A percentile compares a stretch with the other conserved stretches of the same genome.
Conservation (phyloP, 75 land plant species). For the Ceratopteris richardii region DNA sequence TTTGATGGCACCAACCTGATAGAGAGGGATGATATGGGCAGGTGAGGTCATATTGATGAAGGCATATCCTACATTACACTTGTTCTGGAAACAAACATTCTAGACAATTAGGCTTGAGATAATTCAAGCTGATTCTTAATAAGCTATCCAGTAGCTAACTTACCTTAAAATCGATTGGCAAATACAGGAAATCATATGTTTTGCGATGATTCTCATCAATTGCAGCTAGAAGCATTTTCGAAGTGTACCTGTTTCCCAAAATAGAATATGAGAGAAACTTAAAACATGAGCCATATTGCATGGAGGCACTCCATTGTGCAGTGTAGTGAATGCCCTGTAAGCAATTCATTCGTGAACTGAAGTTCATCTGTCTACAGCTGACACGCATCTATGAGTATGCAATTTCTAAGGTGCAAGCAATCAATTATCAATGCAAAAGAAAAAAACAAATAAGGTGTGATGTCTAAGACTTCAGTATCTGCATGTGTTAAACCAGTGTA, state of each 20-base stretch:
- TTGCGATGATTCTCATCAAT: slow-evolving; percentile 32
- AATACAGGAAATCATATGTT: slow-evolving; percentile 37
- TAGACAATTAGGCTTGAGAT: not conserved
- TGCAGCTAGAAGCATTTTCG: slow-evolving; percentile 46
- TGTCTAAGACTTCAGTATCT: no score
- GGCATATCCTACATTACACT: slow-evolving; percentile 54
- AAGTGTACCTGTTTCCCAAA: slow-evolving; percentile 52
- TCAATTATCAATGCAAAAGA: no score
- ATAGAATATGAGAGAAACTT: no score
- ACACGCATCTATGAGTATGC: no score
- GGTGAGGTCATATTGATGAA: slow-evolving; percentile 50
- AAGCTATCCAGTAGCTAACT: not conserved
- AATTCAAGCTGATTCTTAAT: not conserved
- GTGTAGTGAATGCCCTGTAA: no score
- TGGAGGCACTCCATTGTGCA: no score
- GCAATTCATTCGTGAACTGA: no score
- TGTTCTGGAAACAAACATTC: slow-evolving; percentile 50
- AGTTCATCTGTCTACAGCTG: no score
- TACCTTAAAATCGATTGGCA: slow-evolving; percentile 56
- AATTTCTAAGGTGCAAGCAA: no score
- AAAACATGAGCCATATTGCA: no score
- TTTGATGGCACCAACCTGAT: slow-evolving; percentile 18
- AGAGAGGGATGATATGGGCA: slow-evolving; percentile 33
- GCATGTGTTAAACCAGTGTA: no score
- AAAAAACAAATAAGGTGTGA: no score